These are phyloP conservation scores for Phyllosticta paracitricarpa DNA, from an alignment of 2,329 filamentous ascomycete genomes.

Conservation along the genomic window DNA sequence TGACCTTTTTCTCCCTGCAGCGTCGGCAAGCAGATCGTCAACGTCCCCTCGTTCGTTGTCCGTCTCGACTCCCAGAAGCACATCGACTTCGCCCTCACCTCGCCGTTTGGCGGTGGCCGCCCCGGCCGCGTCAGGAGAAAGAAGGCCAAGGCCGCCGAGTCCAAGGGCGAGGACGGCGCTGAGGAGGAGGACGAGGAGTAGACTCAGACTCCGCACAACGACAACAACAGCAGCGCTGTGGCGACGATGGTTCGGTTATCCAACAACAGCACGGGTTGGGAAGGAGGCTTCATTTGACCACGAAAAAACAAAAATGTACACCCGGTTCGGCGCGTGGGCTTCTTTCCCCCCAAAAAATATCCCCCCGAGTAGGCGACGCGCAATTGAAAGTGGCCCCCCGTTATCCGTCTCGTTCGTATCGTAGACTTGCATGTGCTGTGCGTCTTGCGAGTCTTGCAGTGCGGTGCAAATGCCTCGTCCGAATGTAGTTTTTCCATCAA, in stretches of 20 bases:
- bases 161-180: slow-evolving; percentile 67
- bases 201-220: slow-evolving; percentile 11
- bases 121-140: slow-evolving; percentile 97
- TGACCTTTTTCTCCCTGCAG: slow-evolving; percentile 29
- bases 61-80: slow-evolving; percentile 99
- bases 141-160: slow-evolving; percentile 96
- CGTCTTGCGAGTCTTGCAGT: not conserved
- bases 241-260: slow-evolving; percentile 20
- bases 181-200: slow-evolving; percentile 68
- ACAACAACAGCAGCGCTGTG: too few species aligned
- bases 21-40: slow-evolving; percentile 99
- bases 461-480: not conserved
- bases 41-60: slow-evolving; percentile 98
- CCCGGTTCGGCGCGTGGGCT: not conserved
- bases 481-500: not conserved
- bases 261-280: slow-evolving; percentile 19
- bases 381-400: not conserved
- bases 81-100: slow-evolving; percentile 98
- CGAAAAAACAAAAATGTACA: not conserved
- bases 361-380: not conserved
- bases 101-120: slow-evolving; percentile 93
- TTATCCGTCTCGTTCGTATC: not conserved
- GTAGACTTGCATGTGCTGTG: too few species aligned
- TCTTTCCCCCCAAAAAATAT: not conserved
- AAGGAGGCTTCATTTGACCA: not conserved